These are phyloP conservation scores for Blastobotrys petasosporus DNA, from an alignment of 1,139 yeast genomes.

Conservation along the genomic window DNA sequence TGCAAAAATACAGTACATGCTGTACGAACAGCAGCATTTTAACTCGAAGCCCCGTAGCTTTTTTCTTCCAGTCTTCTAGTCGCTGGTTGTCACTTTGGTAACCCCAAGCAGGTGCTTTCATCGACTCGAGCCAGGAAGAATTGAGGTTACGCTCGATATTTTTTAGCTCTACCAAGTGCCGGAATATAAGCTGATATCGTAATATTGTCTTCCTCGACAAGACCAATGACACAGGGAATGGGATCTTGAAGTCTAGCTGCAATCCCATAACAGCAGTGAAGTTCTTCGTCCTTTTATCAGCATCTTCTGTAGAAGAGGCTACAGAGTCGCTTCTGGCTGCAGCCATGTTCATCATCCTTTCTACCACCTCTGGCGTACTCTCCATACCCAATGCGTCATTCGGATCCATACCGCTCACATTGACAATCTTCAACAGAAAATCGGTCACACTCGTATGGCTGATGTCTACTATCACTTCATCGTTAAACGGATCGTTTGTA, in stretches of 20 bases:
- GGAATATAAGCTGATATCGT: constrained; percentile 75
- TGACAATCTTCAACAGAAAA: constrained; percentile 58
- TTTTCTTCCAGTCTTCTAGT: constrained; percentile 51
- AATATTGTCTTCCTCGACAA: constrained; percentile 63
- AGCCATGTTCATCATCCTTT: constrained; percentile 12
- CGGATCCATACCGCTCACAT: constrained; percentile 59
- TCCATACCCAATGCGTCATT: constrained; percentile 17
- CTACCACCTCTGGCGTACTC: constrained; percentile 12
- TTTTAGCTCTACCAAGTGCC: constrained; percentile 60
- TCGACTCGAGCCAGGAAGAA: constrained; percentile 68
- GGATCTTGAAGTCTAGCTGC: constrained; percentile 62
- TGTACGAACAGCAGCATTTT: constrained; percentile 58
- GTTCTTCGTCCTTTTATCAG: constrained; percentile 14
- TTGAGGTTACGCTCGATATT: constrained; percentile 57
- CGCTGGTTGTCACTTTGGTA: constrained; percentile 40
- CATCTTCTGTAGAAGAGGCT: constrained; percentile 8
- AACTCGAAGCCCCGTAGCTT: constrained; percentile 52
- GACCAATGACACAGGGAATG: constrained; percentile 80
- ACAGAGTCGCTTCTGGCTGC: constrained; percentile 13
- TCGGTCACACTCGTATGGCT: constrained; percentile 40
- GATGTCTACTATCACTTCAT: constrained; percentile 32
- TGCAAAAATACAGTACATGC: constrained; percentile 51
- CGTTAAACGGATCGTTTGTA: constrained; percentile 36
- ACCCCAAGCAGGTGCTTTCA: constrained; percentile 63
- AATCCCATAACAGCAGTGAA: constrained; percentile 48